A percentile compares a stretch with the other conserved stretches of the same genome.
Conservation (phyloP, 495 filamentous ascomycete species). For the Aspergillus wentii region DNA sequence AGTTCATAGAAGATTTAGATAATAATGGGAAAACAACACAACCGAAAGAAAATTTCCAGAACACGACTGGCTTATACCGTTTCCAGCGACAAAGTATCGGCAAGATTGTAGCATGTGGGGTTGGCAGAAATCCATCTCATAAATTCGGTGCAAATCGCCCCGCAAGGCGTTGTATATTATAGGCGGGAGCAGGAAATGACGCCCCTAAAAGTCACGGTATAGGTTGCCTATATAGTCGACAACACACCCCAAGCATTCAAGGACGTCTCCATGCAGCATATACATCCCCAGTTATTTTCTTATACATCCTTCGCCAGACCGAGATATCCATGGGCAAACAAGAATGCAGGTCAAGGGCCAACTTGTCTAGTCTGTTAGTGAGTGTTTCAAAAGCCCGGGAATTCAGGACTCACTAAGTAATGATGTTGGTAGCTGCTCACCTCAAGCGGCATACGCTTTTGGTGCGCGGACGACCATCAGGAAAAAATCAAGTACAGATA, state of each 20-base stretch:
- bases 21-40: conserved; percentile 5
- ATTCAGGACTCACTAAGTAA: conserved; percentile 9
- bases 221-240: too few relatives aligned
- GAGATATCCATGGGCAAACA: background rate
- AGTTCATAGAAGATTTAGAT: conserved; percentile 2
- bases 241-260: background rate
- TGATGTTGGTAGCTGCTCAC: conserved; percentile 9
- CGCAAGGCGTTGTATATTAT: conserved; percentile 6
- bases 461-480: conserved; percentile 4
- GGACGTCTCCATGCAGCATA: background rate
- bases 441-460: conserved; percentile 5
- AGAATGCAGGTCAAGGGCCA: background rate
- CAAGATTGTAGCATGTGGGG: conserved; percentile 1
- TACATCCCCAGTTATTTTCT: conserved; percentile 1
- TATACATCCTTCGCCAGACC: background rate
- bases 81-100: conserved; percentile 4
- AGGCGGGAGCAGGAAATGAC: too few relatives aligned
- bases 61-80: conserved; percentile 5
- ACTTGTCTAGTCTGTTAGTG: too few relatives aligned
- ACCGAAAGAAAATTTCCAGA: conserved; percentile 8
- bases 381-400: too few relatives aligned
- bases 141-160: background rate
- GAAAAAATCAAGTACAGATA: conserved; percentile 8
- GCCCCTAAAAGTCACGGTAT: too few relatives aligned
- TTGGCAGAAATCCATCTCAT: conserved; percentile 1